Evolutionary conservation across 2,329 filamentous ascomycete species (phyloP).

Genomic region (Chrysoporthe puriensis): DNA sequence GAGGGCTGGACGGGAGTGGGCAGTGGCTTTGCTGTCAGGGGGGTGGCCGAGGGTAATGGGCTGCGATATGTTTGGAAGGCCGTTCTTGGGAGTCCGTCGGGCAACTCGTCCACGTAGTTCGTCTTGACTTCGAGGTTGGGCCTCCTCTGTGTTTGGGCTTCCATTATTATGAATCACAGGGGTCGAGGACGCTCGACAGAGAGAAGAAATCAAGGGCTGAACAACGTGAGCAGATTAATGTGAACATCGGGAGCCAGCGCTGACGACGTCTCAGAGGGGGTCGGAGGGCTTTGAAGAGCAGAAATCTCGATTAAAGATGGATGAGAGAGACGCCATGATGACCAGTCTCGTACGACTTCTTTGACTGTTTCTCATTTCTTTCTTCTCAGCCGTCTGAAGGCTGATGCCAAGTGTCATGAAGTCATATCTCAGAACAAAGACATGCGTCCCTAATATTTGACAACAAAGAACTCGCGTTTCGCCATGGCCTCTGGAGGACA

Average conservation of each 20-base stretch:
- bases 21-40: conserved; percentile 38
- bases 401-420: conserved; percentile 4
- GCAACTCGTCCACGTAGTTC: conserved; percentile 32
- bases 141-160: conserved; percentile 37
- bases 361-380: not conserved
- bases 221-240: not conserved
- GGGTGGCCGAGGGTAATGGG: conserved; percentile 35
- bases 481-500: conserved; percentile 13
- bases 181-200: conserved; percentile 1
- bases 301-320: not conserved
- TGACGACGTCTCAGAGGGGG: not conserved
- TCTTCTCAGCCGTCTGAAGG: conserved; percentile 4
- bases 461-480: conserved; percentile 8
- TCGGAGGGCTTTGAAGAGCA: not conserved
- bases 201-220: not conserved
- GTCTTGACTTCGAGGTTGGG: conserved; percentile 41
- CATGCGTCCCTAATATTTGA: not conserved
- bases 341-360: conserved; percentile 6
- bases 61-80: conserved; percentile 34
- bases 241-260: not conserved
- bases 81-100: conserved; percentile 33
- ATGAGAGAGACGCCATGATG: not conserved
- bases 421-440: conserved; percentile 16
- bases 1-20: conserved; percentile 41
- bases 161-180: conserved; percentile 32